Base-by-base conservation (phyloP, 108 stramenopile genomes). In the Bacterosira constricta region DNA sequence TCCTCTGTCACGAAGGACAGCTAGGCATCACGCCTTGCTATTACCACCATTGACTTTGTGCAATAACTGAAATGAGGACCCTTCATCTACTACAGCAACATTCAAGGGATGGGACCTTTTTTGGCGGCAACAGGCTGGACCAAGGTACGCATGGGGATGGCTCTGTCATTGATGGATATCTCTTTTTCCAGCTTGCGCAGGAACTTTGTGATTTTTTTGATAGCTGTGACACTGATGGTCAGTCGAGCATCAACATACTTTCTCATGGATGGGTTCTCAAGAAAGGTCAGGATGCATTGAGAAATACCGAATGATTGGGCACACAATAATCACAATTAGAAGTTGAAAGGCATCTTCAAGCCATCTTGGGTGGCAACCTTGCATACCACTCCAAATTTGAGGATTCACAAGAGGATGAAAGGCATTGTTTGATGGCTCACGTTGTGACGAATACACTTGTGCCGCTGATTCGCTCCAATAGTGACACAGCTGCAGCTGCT, bases 171-270 rank as follows among this genome's bases (percentile, higher is more conserved):
- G 45, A 77, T 55, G 93, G 93, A 11, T 58, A 60, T 20, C 67
- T 86, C 20, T 54, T 94, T 42, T 90, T 83, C 62, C 57, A 85
- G 25, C 61, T 94, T 53, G 89, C 76, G 27, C 87, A 94, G 65
- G 88, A 92, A 41, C 61, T 80, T 18, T 94, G 93, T 60, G 53
- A 55, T 7, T 57, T 63, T 13, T 91, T 90, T 65, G 63, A 53
- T 27, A 66, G 65, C 6, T 94, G 93, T 52, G 84, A 81, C 25
- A n/a, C n/a, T n/a, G 52, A 66, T 63, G 88, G 77, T 12, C 49
- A 70, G 15, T 60, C 73, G 1, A 30, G 25, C n/a, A 63, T 80
- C 49, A 80, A 75, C 38, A 71, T n/a, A 42, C 1, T 49, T 25
- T 10, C 26, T 80, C 20, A 47, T 80, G 12, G 27, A 41, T 3